Conservation (phyloP, 2,329 filamentous ascomycete species). For the Capronia americana region DNA sequence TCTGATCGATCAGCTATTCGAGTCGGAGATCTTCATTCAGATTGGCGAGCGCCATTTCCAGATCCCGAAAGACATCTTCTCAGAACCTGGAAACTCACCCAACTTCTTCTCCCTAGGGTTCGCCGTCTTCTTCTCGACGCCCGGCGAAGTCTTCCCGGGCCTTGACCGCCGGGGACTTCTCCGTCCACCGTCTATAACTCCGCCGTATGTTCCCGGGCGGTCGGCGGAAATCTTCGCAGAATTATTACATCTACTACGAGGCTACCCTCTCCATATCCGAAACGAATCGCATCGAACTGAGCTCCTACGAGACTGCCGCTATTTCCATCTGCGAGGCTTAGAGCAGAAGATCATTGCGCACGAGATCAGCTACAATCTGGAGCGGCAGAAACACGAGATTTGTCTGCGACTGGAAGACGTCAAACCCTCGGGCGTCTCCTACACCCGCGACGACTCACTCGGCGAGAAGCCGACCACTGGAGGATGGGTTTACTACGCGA, state of each 20-base stretch:
- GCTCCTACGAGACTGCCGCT: conserved; percentile 83
- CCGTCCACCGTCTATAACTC: conserved; percentile 83
- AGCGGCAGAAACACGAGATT: conserved; percentile 74
- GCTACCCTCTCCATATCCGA: conserved; percentile 79
- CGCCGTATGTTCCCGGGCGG: conserved; percentile 79
- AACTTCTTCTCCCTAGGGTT: conserved; percentile 97
- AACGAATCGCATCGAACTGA: conserved; percentile 77
- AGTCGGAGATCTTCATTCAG: conserved; percentile 88
- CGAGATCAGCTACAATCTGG: conserved; percentile 75
- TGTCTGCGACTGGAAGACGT: conserved; percentile 81
- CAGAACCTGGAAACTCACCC: conserved; percentile 82
- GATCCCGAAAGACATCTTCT: conserved; percentile 87
- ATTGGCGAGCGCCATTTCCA: conserved; percentile 88
- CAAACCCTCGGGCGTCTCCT: conserved; percentile 81
- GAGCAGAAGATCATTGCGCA: conserved; percentile 87
- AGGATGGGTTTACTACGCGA: conserved; percentile 77
- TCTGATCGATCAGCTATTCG: conserved; percentile 87
- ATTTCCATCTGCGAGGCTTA: conserved; percentile 89
- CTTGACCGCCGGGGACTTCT: conserved; percentile 78
- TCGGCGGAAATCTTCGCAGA: conserved; percentile 86
- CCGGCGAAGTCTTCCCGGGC: conserved; percentile 82
- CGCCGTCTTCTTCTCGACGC: conserved; percentile 81
- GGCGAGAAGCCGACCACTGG: conserved; percentile 36
- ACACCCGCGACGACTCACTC: conserved; percentile 58
- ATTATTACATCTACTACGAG: conserved; percentile 78